A percentile compares a stretch with the other conserved stretches of the same genome.
phyloP scores from a whole-genome alignment of 441 rosid genomes.

The Populus hybrid region DNA sequence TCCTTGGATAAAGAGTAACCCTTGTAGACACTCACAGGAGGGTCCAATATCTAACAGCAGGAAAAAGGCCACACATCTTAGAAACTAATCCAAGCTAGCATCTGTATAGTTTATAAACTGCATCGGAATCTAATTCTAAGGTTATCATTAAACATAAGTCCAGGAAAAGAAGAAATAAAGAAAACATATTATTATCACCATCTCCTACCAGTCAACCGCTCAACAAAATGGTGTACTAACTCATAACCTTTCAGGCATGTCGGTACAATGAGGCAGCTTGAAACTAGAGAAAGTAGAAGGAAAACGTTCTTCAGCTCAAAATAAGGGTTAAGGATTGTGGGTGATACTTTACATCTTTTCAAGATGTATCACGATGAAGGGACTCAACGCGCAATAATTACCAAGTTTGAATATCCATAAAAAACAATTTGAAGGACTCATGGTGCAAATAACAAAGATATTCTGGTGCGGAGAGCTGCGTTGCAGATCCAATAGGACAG shows the following conservation, averaged over 20 bases:
- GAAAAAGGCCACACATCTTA: constrained; percentile 6
- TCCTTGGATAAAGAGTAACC: constrained; percentile 59
- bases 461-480: background rate
- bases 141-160: background rate
- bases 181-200: background rate
- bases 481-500: background rate
- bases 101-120: background rate
- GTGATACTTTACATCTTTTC: background rate
- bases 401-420: background rate
- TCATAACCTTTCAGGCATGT: background rate
- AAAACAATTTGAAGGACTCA: background rate
- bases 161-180: background rate
- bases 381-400: background rate
- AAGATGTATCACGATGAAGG: background rate
- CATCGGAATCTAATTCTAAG: background rate
- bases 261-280: background rate
- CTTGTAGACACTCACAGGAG: constrained; percentile 78
- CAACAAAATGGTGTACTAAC: background rate
- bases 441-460: background rate
- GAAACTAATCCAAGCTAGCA: background rate
- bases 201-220: background rate
- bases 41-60: constrained; percentile 55
- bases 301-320: background rate
- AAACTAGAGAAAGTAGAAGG: background rate
- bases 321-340: background rate